Base-by-base conservation (phyloP, 2,329 filamentous ascomycete genomes). In the Pseudocercospora fijiensis region DNA sequence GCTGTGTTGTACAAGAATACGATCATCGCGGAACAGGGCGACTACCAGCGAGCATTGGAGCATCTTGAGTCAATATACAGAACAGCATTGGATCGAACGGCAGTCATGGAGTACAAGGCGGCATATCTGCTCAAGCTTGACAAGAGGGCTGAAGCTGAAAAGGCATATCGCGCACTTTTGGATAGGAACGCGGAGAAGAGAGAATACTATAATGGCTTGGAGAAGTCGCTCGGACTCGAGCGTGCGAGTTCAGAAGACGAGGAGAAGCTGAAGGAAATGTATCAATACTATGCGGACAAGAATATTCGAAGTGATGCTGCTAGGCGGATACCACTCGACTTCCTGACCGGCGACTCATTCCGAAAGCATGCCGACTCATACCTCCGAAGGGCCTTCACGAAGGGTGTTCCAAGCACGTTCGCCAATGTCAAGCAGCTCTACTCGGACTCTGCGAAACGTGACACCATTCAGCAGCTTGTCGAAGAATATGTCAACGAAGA, bases 381-480 rank as follows among this genome's bases (percentile, higher is more conserved):
- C 76, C 78, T 99, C 65, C 85, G 88, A 57, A 84, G 89, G 28
- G 96, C 96, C 90, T 83, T 99, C 62, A 88, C 90, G 77, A 96
- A 94, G 78, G 95, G 94, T 10, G 90, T 98, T 3, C 94, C 95
- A 1, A 99, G 95, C 2, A 93, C 94, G 3, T 99, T 99, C 78
- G 92, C 92, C 37, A 99, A 98, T 77, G 84, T 99, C 65, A 99
- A 99, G 81, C 88, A 96, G 69, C 84, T 99, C 22, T 99, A 98
- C 80, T 83, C 83, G 13, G 88, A 96, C 75, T 70, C 84, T 0
- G 84, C 80, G 70, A 99, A 99, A 82, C 90, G 89, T 75, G 83
- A 89, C n/a, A 85, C 83, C 0, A 85, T 99, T 45, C 86, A 89
- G 68, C 82, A 87, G 41, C 78, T 98, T 45, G 92, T 91, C 1